Conservation (phyloP, 768 basidiomycete genomes). For the Pulveroboletus ravenelii region DNA sequence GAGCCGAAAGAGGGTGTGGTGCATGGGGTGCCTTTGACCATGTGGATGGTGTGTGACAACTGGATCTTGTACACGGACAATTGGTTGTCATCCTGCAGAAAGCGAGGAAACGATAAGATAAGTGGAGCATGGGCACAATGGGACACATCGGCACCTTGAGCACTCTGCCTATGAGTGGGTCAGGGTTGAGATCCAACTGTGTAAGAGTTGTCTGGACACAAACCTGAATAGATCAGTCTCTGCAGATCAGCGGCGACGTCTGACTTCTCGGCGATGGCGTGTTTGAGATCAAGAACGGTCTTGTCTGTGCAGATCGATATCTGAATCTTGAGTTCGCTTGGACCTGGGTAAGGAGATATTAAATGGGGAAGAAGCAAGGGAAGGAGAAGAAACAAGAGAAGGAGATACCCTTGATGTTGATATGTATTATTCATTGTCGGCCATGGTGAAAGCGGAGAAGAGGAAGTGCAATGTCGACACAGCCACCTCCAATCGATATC, state of each 20-base stretch:
- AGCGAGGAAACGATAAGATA: conserved; percentile 7
- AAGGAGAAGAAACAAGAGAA: too few relatives aligned
- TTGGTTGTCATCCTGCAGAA: conserved; percentile 68
- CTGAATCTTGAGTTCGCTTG: conserved; percentile 89
- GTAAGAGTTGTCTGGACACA: conserved; percentile 19
- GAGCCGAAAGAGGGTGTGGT: conserved; percentile 31
- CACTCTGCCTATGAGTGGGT: conserved; percentile 50
- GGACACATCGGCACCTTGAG: conserved; percentile 48
- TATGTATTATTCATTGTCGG: conserved; percentile 57
- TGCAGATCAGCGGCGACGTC: conserved; percentile 86
- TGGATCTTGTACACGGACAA: conserved; percentile 89
- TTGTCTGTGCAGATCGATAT: conserved; percentile 78
- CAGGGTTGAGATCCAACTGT: neutral
- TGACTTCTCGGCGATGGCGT: conserved; percentile 78
- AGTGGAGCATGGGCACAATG: neutral
- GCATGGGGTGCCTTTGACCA: conserved; percentile 83
- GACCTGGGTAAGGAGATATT: conserved; percentile 43
- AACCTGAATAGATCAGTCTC: conserved; percentile 88
- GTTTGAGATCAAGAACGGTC: conserved; percentile 87
- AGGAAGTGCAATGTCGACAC: conserved; percentile 1
- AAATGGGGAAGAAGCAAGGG: neutral
- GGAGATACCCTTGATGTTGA: conserved; percentile 62
- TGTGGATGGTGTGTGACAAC: conserved; percentile 82
- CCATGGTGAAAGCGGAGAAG: conserved; percentile 38
- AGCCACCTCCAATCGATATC: conserved; percentile 18